phyloP scores from a whole-genome alignment of 1,284 basidiomycete genomes.

The Phellopilus nigrolimitatus region DNA sequence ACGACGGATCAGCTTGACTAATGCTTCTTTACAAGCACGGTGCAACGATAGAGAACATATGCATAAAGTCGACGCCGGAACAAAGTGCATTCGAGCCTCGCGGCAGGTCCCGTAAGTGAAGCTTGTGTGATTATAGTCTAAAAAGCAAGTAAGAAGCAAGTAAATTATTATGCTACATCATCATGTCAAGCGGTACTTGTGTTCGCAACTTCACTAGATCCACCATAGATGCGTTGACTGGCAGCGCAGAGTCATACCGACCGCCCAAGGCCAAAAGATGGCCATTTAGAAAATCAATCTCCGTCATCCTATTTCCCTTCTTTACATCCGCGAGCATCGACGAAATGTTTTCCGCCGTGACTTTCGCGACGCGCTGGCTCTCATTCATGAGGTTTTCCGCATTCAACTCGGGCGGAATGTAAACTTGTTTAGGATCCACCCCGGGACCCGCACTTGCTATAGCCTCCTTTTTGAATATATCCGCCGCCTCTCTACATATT shows the following conservation, averaged over 20 bases:
- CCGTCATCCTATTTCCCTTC: slow-evolving; percentile 51
- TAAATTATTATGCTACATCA: slow-evolving; percentile 14
- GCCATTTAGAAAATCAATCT: slow-evolving; percentile 85
- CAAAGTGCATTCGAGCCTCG: neutral
- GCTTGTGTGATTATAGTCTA: slow-evolving; percentile 1
- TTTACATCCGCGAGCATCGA: slow-evolving; percentile 76
- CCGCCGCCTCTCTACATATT: slow-evolving; percentile 59
- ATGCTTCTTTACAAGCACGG: no score
- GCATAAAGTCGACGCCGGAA: neutral
- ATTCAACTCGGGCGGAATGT: slow-evolving; percentile 39
- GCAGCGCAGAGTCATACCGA: slow-evolving; percentile 57
- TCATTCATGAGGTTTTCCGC: slow-evolving; percentile 41
- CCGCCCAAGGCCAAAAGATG: slow-evolving; percentile 70
- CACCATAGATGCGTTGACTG: slow-evolving; percentile 56
- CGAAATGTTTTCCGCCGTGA: slow-evolving; percentile 64
- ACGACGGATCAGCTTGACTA: no score
- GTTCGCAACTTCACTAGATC: slow-evolving; percentile 55
- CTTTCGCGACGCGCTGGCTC: slow-evolving; percentile 48
- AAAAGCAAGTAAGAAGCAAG: slow-evolving; percentile 1
- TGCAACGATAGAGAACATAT: no score
- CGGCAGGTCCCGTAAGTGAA: neutral
- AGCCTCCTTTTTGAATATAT: slow-evolving; percentile 45
- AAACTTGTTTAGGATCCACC: slow-evolving; percentile 32
- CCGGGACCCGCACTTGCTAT: slow-evolving; percentile 27
- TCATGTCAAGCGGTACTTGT: slow-evolving; percentile 34